A percentile compares a stretch with the other conserved stretches of the same genome.
Evolutionary conservation across 441 rosid genomes (phyloP).

Genomic region (Arabidopsis hybrid): DNA sequence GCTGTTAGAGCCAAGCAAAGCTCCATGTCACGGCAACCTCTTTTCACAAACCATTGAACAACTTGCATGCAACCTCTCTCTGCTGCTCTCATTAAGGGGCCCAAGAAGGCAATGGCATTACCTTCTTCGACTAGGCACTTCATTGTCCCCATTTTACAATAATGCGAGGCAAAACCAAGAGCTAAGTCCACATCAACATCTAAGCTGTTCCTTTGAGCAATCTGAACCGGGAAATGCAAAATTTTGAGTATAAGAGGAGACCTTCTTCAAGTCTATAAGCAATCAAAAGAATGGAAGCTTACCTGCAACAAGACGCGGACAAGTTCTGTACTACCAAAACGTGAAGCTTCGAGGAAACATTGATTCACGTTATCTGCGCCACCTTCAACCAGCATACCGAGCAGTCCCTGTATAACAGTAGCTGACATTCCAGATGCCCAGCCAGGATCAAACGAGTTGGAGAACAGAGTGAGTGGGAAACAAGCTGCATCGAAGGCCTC

Average conservation of each 20-base stretch:
- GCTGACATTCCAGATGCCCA: conserved; percentile 97
- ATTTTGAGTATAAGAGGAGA: background rate
- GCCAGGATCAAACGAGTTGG: conserved; percentile 92
- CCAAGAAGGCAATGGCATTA: conserved; percentile 84
- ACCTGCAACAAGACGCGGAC: conserved; percentile 93
- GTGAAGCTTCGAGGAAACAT: conserved; percentile 97
- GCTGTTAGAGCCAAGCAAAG: conserved; percentile 91
- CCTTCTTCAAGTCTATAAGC: conserved; percentile 6
- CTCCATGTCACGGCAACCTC: conserved; percentile 87
- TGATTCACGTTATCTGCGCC: conserved; percentile 95
- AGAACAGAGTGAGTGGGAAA: conserved; percentile 93
- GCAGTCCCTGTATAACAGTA: conserved; percentile 82
- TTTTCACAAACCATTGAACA: conserved; percentile 86
- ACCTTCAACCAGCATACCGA: conserved; percentile 92
- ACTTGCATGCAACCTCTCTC: conserved; percentile 96
- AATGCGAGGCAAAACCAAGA: conserved; percentile 88
- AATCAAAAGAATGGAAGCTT: conserved; percentile 23
- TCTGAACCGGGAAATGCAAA: conserved; percentile 50
- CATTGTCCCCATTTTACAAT: conserved; percentile 90
- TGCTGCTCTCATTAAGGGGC: conserved; percentile 90
- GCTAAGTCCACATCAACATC: conserved; percentile 95
- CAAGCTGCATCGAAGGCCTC: conserved; percentile 98
- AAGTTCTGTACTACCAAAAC: conserved; percentile 97
- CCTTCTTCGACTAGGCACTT: conserved; percentile 97
- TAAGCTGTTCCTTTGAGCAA: conserved; percentile 95